Base-by-base conservation (phyloP, 805 yeast genomes). In the Kluyveromyces dobzhanskii region DNA sequence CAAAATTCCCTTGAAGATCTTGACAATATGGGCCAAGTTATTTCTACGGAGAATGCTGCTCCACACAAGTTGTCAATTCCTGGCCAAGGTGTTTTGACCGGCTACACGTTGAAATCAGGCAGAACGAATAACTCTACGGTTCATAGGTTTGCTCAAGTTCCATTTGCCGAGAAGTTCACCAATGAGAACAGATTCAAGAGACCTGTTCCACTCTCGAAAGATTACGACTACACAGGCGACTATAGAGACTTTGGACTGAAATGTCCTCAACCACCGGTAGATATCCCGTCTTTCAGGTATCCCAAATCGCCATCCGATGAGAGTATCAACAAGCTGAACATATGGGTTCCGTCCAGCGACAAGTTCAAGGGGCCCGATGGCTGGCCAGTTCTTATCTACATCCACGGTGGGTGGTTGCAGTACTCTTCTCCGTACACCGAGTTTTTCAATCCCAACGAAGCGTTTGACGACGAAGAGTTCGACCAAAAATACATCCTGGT, bases 331-430 rank as follows among this genome's bases (percentile, higher is more conserved):
- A 56, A 55, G 40, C 38, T 54, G 29, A 67, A 66, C 45, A 62
- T 67, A 35, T 67, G 67, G 62, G 48, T 62, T 10, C 71, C 72
- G 8, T 45, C 56, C 2, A 42, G 58, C 23, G 53, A 53, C 14
- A 53, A 57, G 21, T 71, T 70, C 12, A 44, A 46, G 7, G 58
- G 42, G 5, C 8, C 13, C 9, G n/a, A 23, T 19, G 71, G 71
- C 4, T 67, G 69, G 70, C 70, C 71, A 4, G 71, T 67, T 14
- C 39, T 57, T 38, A 44, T 62, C 30, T 66, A 61, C 48, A 48
- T 67, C 28, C 72, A 67, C 48, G 73, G 73, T 19, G 73, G 73
- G 5, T 67, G 64, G 56, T 47, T 68, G 19, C 70, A 65, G 44
- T 57, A 55, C 31, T 66, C 58, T 7, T 41, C 50, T 4, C 65